A percentile compares a stretch with the other conserved stretches of the same genome.
These are phyloP conservation scores for Suhomyces wounanorum DNA, from an alignment of 1,139 yeast species.

Conservation along the genomic window DNA sequence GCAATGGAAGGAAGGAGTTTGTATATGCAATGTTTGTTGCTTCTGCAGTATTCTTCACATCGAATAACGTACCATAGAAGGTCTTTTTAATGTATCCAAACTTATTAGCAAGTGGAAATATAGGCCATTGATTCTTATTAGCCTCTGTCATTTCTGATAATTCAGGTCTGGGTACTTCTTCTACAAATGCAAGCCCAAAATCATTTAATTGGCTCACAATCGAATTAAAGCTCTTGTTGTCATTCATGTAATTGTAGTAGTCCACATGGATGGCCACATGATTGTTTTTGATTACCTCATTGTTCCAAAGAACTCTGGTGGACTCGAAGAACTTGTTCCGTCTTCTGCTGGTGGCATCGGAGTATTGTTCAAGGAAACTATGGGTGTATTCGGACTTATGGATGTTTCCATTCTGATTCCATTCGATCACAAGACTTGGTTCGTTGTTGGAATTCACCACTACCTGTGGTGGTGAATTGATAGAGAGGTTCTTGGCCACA, in stretches of 20 bases:
- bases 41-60: slow-evolving; percentile 57
- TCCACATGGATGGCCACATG: slow-evolving; percentile 26
- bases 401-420: slow-evolving; percentile 51
- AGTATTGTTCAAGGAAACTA: slow-evolving; percentile 48
- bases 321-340: slow-evolving; percentile 35
- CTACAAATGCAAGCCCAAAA: slow-evolving; percentile 61
- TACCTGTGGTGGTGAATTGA: slow-evolving; percentile 31
- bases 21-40: slow-evolving; percentile 82
- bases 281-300: slow-evolving; percentile 24
- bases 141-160: slow-evolving; percentile 25
- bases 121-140: slow-evolving; percentile 43
- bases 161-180: slow-evolving; percentile 49
- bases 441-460: slow-evolving; percentile 25
- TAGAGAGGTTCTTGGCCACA: slow-evolving; percentile 28
- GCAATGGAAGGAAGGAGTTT: slow-evolving; percentile 65
- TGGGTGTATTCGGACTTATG: slow-evolving; percentile 45
- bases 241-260: slow-evolving; percentile 46
- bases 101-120: slow-evolving; percentile 51
- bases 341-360: slow-evolving; percentile 36
- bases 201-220: slow-evolving; percentile 52
- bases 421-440: slow-evolving; percentile 43
- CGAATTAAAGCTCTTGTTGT: slow-evolving; percentile 30
- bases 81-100: slow-evolving; percentile 75
- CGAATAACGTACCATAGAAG: slow-evolving; percentile 74
- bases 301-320: slow-evolving; percentile 47